Conservation (phyloP, 805 yeast genomes). For the Cyberlindnera euphorbiiphila region DNA sequence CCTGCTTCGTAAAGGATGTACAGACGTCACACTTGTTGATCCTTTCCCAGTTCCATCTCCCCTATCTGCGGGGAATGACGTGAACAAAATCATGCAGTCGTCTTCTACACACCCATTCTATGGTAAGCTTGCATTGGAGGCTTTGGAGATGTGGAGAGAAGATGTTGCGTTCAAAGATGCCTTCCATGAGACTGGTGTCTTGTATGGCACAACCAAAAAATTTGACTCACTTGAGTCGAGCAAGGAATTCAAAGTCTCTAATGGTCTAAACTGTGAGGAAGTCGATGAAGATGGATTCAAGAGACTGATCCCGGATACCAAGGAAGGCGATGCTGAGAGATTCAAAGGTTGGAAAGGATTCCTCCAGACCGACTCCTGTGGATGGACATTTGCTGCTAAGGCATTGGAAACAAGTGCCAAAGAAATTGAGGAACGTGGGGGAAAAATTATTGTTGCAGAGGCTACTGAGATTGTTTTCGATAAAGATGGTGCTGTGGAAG, state of each 20-base stretch:
- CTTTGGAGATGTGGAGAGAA: constrained; percentile 31
- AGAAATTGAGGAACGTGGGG: constrained; percentile 33
- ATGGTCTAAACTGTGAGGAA: constrained; percentile 10
- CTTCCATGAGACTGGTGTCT: constrained; percentile 34
- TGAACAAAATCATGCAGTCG: constrained; percentile 37
- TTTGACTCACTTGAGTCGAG: constrained; percentile 14
- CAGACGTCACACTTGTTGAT: constrained; percentile 31
- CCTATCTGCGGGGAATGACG: constrained; percentile 38
- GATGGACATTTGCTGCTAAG: constrained; percentile 35
- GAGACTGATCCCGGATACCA: constrained; percentile 9
- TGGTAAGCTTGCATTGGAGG: constrained; percentile 31
- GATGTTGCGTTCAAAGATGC: constrained; percentile 31
- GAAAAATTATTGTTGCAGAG: constrained; percentile 21
- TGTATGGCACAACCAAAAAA: constrained; percentile 23
- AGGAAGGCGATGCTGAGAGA: constrained; percentile 7
- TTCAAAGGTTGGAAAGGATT: constrained; percentile 33
- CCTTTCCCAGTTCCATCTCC: constrained; percentile 35
- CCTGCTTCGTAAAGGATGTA: constrained; percentile 32
- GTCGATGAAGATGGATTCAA: constrained; percentile 8
- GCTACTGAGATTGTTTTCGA: constrained; percentile 21
- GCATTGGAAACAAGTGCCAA: constrained; percentile 30
- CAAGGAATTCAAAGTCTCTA: constrained; percentile 10
- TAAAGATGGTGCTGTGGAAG: constrained; percentile 25
- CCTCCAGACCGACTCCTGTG: constrained; percentile 31
- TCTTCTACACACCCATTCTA: constrained; percentile 22